Evolutionary conservation across 768 basidiomycete genomes (phyloP).

Genomic region (Lactarius deliciosus): DNA sequence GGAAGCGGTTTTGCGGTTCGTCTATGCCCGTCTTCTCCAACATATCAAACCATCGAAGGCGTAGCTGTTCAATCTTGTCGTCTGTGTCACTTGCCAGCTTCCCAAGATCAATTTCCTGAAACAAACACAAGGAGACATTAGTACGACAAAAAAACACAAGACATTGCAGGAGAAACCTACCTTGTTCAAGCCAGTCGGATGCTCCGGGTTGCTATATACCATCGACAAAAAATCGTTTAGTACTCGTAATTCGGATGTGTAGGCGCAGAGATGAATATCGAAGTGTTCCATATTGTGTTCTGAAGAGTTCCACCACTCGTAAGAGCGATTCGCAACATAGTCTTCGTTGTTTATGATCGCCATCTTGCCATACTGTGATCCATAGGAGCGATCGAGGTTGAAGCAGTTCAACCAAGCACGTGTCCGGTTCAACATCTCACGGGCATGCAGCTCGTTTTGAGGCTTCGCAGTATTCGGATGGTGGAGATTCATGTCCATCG

Average conservation of each 20-base stretch:
- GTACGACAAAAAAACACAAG: background rate
- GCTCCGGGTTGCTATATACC: constrained; percentile 70
- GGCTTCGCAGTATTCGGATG: constrained; percentile 71
- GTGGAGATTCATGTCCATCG: constrained; percentile 88
- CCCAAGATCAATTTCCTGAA: constrained; percentile 65
- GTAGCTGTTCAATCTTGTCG: constrained; percentile 60
- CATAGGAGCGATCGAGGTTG: constrained; percentile 87
- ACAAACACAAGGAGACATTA: too few relatives aligned
- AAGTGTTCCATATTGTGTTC: constrained; percentile 60
- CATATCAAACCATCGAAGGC: constrained; percentile 54
- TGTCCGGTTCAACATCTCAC: constrained; percentile 88
- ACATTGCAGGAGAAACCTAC: constrained; percentile 35
- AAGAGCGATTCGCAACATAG: constrained; percentile 69
- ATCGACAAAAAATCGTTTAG: constrained; percentile 54
- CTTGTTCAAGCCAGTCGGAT: constrained; percentile 77
- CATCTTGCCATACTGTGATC: constrained; percentile 88
- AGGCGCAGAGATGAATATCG: constrained; percentile 78
- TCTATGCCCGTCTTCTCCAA: constrained; percentile 52
- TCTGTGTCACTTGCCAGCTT: constrained; percentile 63
- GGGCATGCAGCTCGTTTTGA: constrained; percentile 76
- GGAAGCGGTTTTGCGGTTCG: constrained; percentile 58
- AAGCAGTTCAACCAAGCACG: constrained; percentile 90
- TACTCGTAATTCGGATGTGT: constrained; percentile 70
- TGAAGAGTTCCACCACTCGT: constrained; percentile 26
- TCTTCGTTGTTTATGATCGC: constrained; percentile 76